Evolutionary conservation across 108 stramenopile species (phyloP).

Genomic region (Nitzschia putrida): DNA sequence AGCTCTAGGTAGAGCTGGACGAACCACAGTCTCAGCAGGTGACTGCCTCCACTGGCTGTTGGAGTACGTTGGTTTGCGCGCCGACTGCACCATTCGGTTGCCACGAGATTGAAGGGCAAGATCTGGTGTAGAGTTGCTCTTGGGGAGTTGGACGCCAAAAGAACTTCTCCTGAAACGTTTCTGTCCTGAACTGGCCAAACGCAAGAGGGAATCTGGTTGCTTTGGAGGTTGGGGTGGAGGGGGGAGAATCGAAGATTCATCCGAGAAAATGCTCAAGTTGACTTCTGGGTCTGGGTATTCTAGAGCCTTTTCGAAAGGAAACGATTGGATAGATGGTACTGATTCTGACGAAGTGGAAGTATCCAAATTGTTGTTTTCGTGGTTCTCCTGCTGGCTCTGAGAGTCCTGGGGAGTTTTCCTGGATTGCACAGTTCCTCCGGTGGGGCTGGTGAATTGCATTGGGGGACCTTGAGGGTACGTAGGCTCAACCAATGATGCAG

Average conservation of each 20-base stretch:
- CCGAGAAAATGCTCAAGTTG: not conserved
- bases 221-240: not conserved
- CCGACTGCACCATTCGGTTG: not conserved
- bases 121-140: not conserved
- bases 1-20: not conserved
- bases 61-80: not conserved
- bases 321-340: not conserved
- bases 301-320: not conserved
- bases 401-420: too few relatives aligned
- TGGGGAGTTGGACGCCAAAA: too few relatives aligned
- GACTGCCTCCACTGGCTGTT: not conserved
- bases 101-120: not conserved
- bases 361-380: too few relatives aligned
- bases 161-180: not conserved
- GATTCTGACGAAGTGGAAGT: too few relatives aligned
- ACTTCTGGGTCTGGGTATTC: constrained; percentile 2
- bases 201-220: not conserved
- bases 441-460: too few relatives aligned
- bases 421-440: too few relatives aligned
- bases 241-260: not conserved
- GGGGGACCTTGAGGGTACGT: not conserved
- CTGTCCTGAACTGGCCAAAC: not conserved
- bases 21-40: too few relatives aligned
- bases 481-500: not conserved
- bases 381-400: too few relatives aligned